Conservation (phyloP, 306 rosid species). For the Malus sieversii region DNA sequence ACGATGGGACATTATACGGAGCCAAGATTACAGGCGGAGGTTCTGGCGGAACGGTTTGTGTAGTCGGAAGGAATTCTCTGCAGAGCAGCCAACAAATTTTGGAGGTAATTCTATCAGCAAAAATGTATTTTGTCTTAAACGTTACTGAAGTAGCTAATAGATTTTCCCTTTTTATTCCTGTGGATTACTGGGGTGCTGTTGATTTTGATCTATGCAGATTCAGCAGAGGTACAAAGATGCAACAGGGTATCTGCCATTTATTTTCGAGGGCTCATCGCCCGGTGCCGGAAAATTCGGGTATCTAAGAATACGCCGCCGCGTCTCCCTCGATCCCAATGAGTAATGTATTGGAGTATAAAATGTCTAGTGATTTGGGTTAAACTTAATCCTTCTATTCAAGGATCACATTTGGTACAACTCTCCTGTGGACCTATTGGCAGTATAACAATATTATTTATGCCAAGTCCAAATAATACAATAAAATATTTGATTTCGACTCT, state of each 20-base stretch:
- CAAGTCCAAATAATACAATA: background rate
- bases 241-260: constrained; percentile 65
- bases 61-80: constrained; percentile 62
- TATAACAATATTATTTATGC: background rate
- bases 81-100: constrained; percentile 72
- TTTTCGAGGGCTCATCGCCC: constrained; percentile 91
- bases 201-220: constrained; percentile 39
- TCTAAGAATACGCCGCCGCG: constrained; percentile 53
- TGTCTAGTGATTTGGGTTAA: background rate
- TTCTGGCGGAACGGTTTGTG: constrained; percentile 91
- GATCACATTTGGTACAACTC: background rate
- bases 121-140: background rate
- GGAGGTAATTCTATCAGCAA: constrained; percentile 32
- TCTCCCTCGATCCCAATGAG: background rate
- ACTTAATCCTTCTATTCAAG: background rate
- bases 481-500: no score
- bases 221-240: constrained; percentile 80
- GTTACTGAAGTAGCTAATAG: background rate
- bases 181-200: no score
- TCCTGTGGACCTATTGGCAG: background rate
- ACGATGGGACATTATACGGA: constrained; percentile 65
- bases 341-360: background rate
- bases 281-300: constrained; percentile 85
- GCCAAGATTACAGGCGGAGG: constrained; percentile 98
- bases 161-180: no score